Conservation (phyloP, 192 early-diverging fungal genomes). For the Thamnidium elegans region DNA sequence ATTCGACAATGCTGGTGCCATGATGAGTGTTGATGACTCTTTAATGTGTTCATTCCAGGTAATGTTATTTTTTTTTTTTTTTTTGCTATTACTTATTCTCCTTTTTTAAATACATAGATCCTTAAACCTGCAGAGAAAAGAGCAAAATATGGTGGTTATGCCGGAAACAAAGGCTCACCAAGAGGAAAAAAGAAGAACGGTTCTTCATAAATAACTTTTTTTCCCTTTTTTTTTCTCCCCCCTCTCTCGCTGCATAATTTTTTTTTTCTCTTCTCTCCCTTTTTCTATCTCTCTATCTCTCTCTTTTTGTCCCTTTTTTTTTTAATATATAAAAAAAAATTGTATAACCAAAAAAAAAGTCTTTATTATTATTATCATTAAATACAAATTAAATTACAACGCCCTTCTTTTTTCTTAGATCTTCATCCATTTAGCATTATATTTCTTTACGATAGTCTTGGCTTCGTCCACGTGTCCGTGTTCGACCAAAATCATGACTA, state of each 20-base stretch:
- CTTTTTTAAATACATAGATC: conserved; percentile 69
- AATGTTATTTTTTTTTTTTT: background rate
- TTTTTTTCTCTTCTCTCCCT: no score
- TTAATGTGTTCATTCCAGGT: conserved; percentile 91
- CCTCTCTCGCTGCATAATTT: no score
- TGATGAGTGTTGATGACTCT: conserved; percentile 88
- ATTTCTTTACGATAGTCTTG: conserved; percentile 19
- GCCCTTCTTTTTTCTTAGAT: conserved; percentile 6
- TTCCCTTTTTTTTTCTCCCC: no score
- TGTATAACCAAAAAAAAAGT: no score
- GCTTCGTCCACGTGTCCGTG: conserved; percentile 27
- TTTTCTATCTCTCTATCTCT: no score
- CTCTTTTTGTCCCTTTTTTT: no score
- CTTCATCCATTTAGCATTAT: conserved; percentile 23
- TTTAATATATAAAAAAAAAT: no score
- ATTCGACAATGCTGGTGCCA: conserved; percentile 84
- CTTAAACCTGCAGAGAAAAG: conserved; percentile 96
- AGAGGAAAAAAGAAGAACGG: background rate
- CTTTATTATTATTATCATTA: no score
- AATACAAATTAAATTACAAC: no score
- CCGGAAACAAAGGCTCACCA: conserved; percentile 1
- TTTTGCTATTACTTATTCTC: background rate
- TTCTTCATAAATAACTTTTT: no score
- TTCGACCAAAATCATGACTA: conserved; percentile 24
- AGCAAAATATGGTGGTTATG: conserved; percentile 56